phyloP scores from a whole-genome alignment of 192 early-diverging fungal genomes.

The Paraglomus brasilianum region DNA sequence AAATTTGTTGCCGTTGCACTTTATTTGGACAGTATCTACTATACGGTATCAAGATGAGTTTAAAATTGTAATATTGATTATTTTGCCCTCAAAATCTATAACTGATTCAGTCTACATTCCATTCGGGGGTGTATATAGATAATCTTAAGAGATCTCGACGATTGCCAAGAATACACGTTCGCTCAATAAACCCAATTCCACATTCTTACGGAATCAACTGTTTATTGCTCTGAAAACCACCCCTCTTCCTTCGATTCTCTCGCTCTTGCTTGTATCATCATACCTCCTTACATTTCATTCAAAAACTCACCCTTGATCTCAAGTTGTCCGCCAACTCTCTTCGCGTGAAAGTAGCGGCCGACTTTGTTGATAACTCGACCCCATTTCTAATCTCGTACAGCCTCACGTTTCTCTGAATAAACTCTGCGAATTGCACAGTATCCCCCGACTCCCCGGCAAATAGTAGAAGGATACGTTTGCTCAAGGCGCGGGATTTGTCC shows the following conservation, averaged over 20 bases:
- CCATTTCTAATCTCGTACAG: conserved; percentile 88
- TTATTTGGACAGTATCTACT: not conserved
- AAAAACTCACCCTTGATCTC: conserved; percentile 63
- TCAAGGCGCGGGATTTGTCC: conserved; percentile 88
- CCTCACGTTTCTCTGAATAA: conserved; percentile 88
- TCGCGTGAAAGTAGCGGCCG: conserved; percentile 79
- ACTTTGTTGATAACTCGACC: conserved; percentile 74
- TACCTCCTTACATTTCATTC: not conserved
- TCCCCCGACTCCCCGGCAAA: conserved; percentile 92
- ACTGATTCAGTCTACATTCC: too few relatives aligned
- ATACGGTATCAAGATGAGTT: too few relatives aligned
- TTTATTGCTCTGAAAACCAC: not conserved
- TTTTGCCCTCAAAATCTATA: too few relatives aligned
- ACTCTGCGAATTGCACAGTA: conserved; percentile 92
- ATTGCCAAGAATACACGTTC: too few relatives aligned
- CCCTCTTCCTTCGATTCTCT: not conserved
- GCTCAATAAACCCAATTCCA: too few relatives aligned
- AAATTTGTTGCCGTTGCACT: not conserved
- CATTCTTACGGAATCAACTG: too few relatives aligned
- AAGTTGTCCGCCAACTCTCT: conserved; percentile 84
- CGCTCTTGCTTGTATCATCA: conserved; percentile 34
- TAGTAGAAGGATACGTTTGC: conserved; percentile 78
- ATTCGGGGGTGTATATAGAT: too few relatives aligned
- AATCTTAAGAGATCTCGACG: too few relatives aligned
- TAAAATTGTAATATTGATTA: too few relatives aligned